Base-by-base conservation (phyloP, 768 basidiomycete genomes). In the Tricholoma sp. region DNA sequence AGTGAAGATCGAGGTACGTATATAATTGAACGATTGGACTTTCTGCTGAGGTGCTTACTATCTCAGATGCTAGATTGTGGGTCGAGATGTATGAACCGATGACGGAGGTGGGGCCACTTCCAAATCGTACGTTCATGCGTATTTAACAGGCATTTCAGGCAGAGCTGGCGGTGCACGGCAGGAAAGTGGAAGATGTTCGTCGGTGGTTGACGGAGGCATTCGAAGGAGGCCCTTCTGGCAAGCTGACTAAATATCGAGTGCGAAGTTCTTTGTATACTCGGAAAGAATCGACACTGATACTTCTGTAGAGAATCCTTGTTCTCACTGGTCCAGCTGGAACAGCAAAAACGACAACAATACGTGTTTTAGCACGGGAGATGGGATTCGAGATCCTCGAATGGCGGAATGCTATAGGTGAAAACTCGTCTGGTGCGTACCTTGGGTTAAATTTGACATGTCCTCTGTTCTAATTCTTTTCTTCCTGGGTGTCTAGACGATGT, bases 261-360 rank as follows among this genome's bases (percentile, higher is more conserved):
- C 35, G 84, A 76, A 3, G 47, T 32, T n/a, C 31, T 19, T 52
- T 5, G 35, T 32, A 43, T 32, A n/a, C 22, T 59, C 45, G 46
- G 4, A 18, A 11, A 12, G 10, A 4, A 16, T 34, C 31, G 22
- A 35, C 27, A n/a, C 19, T 21, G 49, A 49, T 21, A 9, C 0
- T 29, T 35, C 55, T 22, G 3, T 56, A 98, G 91, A 81, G 94
- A 47, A 84, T 99, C 27, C 80, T 98, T 6, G 83, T 83, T 0
- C 72, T 99, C 10, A 89, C 90, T 2, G 96, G 96, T 1, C 91
- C 93, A 0, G 86, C 96, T 7, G 96, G 96, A 1, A 83, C 85
- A 0, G 96, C 84, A 0, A 99, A 99, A 76, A 97, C 96, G 0
- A 81, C 94, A 0, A 92, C 92, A 0, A 62, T 98, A 2, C 82